phyloP scores from a whole-genome alignment of 192 early-diverging fungal genomes.

The Podila epigama region DNA sequence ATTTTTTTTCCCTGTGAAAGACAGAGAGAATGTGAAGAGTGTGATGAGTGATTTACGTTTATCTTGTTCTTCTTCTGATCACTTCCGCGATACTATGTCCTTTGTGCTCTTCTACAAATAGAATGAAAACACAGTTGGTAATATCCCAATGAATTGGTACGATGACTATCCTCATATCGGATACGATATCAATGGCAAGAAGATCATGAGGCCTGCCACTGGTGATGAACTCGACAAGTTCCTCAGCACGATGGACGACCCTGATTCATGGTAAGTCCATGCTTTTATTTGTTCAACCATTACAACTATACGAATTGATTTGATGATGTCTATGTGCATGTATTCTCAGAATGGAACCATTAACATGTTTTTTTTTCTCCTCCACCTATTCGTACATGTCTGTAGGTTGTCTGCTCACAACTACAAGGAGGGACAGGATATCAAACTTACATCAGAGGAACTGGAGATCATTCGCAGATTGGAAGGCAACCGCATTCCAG shows the following conservation, averaged over 20 bases:
- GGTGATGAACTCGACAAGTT: slow-evolving; percentile 95
- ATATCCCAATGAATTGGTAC: slow-evolving; percentile 98
- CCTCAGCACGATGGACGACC: slow-evolving; percentile 90
- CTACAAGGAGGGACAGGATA: slow-evolving; percentile 79
- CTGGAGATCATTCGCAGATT: slow-evolving; percentile 93
- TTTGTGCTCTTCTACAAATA: slow-evolving; percentile 38
- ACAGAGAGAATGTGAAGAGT: too few species aligned
- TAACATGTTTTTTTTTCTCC: background rate
- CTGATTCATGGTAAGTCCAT: slow-evolving; percentile 76
- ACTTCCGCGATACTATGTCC: background rate
- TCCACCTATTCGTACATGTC: background rate
- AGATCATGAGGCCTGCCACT: slow-evolving; percentile 86
- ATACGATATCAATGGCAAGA: slow-evolving; percentile 94
- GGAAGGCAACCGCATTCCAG: slow-evolving; percentile 82
- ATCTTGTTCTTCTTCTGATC: too few species aligned
- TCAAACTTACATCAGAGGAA: slow-evolving; percentile 88
- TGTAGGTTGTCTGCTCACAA: slow-evolving; percentile 80
- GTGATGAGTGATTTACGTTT: too few species aligned
- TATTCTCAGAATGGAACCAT: too few species aligned
- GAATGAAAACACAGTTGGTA: slow-evolving; percentile 91
- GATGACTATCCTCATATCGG: slow-evolving; percentile 97
- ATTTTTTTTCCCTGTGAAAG: too few species aligned
- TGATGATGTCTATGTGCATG: too few species aligned
- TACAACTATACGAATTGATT: too few species aligned
- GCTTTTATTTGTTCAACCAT: background rate